Evolutionary conservation across 2,329 filamentous ascomycete species (phyloP), one percentile per base, ranked within the genome.

Genomic region (Calonectria hongkongensis): DNA sequence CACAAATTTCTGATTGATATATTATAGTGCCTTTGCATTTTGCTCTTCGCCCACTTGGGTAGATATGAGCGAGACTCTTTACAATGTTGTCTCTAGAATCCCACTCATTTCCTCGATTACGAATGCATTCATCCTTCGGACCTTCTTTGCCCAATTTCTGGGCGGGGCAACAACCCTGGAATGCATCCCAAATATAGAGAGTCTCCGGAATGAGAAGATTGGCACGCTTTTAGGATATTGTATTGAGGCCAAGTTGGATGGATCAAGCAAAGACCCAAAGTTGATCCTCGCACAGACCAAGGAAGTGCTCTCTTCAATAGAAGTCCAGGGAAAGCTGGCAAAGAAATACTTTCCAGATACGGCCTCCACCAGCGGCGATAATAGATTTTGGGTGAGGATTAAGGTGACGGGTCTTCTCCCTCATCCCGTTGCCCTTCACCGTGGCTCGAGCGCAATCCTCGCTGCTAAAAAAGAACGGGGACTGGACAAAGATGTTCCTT

Each of bases 21-120:
- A 5, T 25, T 15, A n/a, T 5, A 76, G 73, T 5, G 72, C 75
- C 21, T 76, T 78, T 45, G 70, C 75, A 39, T 76, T 78, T 63
- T 78, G 76, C 58, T 78, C 76, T 30, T 78, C 73, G 10, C 75
- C 75, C 28, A 70, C 70, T 25, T 78, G 73, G 73, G 73, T 78
- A 10, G 72, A 74, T 15, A 70, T 70, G 63, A 76, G 76, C 28
- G 76, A 78, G 54, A 48, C 68, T 5, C 68, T 76, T 21, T 78
- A 76, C 60, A 62, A 43, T 4, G 13, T 70, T 15, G 21, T 75
- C 1, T 75, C 75, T 7, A 63, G 58, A n/a, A 74, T 78, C n/a
- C 72, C 76, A 2, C 50, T 78, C 25, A 21, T 78, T 15, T 78
- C 76, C 8, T 72, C 73, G 0, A 39, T 77, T 21, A 60, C 72